Conservation (phyloP, 2,329 filamentous ascomycete genomes). For the Lasiodiplodia sp. region DNA sequence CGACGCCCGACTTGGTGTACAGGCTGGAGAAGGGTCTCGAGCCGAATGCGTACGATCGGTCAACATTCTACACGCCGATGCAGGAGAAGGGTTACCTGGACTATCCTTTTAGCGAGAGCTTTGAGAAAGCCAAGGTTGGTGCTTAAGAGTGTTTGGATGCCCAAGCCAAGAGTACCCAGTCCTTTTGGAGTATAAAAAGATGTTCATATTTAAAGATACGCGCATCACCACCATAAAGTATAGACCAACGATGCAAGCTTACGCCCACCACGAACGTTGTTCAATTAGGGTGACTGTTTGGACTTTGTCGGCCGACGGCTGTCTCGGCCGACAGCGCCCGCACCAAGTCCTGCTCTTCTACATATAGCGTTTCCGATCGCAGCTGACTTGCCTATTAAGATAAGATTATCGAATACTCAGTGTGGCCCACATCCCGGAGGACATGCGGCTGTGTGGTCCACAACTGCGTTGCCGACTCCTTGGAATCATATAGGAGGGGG, state of each 20-base stretch:
- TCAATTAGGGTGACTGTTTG: too few relatives aligned
- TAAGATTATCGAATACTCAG: too few relatives aligned
- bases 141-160: slow-evolving; percentile 13
- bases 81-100: slow-evolving; percentile 50
- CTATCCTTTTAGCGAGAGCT: slow-evolving; percentile 50
- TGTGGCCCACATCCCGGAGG: slow-evolving; percentile 11
- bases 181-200: background rate
- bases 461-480: background rate
- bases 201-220: too few relatives aligned
- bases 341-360: too few relatives aligned
- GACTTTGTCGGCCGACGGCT: too few relatives aligned
- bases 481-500: background rate
- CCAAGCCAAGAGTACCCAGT: too few relatives aligned
- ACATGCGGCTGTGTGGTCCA: background rate
- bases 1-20: slow-evolving; percentile 58
- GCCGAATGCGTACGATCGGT: slow-evolving; percentile 54
- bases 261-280: too few relatives aligned
- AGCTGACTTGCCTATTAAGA: background rate
- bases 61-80: slow-evolving; percentile 52
- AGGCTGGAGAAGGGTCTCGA: slow-evolving; percentile 52
- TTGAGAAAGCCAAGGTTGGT: background rate
- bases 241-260: too few relatives aligned
- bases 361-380: background rate
- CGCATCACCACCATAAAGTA: too few relatives aligned
- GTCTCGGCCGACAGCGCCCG: too few relatives aligned